Conservation (phyloP, 1,139 yeast genomes). For the Hansenula lynferdii region DNA sequence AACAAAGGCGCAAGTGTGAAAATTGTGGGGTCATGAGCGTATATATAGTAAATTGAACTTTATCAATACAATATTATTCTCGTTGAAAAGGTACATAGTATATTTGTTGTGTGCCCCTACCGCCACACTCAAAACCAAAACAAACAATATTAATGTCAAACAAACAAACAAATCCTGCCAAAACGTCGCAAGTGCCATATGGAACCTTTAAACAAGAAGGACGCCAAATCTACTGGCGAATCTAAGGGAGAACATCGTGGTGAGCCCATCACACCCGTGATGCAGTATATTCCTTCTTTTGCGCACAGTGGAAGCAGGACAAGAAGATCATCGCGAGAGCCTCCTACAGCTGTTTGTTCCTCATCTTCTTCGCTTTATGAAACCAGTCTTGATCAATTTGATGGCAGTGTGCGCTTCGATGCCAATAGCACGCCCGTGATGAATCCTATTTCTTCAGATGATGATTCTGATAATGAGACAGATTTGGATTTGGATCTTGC, state of each 20-base stretch:
- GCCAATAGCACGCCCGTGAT: conserved; percentile 1
- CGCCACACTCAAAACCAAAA: too few relatives aligned
- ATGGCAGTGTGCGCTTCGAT: conserved; percentile 4
- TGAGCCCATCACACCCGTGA: conserved; percentile 1
- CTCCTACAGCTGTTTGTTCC: conserved; percentile 16
- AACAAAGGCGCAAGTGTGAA: too few relatives aligned
- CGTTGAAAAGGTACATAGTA: too few relatives aligned
- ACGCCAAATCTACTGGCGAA: too few relatives aligned
- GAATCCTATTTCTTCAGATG: conserved; percentile 2
- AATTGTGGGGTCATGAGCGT: too few relatives aligned
- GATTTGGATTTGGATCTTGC: conserved; percentile 4
- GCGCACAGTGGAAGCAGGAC: neutral
- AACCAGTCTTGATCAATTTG: conserved; percentile 2
- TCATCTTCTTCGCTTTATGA: conserved; percentile 20
- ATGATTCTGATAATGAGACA: conserved; percentile 5
- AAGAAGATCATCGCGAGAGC: conserved; percentile 6
- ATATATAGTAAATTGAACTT: too few relatives aligned
- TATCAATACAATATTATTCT: too few relatives aligned
- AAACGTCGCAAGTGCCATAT: too few relatives aligned
- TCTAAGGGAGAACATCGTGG: too few relatives aligned
- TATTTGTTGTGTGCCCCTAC: too few relatives aligned
- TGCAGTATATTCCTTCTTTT: neutral
- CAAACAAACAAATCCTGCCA: too few relatives aligned
- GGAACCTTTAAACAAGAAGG: neutral
- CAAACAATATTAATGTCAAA: too few relatives aligned